Evolutionary conservation across 495 filamentous ascomycete species (phyloP).

Genomic region (Lasiosphaeria ovina): DNA sequence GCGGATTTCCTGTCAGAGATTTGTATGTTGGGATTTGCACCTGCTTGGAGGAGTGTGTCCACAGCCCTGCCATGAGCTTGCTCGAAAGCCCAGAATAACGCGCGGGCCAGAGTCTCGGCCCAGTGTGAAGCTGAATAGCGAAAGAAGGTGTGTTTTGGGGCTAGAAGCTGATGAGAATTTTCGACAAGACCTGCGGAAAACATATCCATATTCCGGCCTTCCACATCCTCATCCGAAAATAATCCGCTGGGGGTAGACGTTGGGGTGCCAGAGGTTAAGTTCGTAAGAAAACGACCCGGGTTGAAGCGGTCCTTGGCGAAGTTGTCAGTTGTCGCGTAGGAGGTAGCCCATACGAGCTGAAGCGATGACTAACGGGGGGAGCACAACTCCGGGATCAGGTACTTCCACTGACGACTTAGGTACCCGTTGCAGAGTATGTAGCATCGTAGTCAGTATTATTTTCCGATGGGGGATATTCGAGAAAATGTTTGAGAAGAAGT

Average conservation of each 20-base stretch:
- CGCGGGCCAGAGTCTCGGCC: constrained; percentile 19
- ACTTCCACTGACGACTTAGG: too few relatives aligned
- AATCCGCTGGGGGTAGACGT: background rate
- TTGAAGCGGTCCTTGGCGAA: constrained; percentile 20
- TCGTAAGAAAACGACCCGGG: background rate
- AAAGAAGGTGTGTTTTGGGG: constrained; percentile 11
- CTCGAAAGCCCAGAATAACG: constrained; percentile 21
- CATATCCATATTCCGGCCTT: too few relatives aligned
- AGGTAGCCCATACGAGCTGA: constrained; percentile 21
- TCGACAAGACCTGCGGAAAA: constrained; percentile 1
- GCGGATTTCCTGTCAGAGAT: constrained; percentile 11
- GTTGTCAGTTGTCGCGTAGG: constrained; percentile 17
- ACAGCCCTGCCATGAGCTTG: constrained; percentile 17
- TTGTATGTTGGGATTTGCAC: constrained; percentile 1
- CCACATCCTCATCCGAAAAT: background rate
- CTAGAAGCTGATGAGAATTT: constrained; percentile 10
- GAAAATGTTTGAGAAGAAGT: too few relatives aligned
- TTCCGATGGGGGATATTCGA: too few relatives aligned
- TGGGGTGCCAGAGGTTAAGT: background rate
- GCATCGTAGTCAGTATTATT: too few relatives aligned
- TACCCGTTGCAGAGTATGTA: too few relatives aligned
- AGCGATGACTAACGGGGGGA: constrained; percentile 7
- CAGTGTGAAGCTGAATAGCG: constrained; percentile 24
- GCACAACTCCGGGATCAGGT: too few relatives aligned
- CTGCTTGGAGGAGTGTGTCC: constrained; percentile 8